Base-by-base conservation (phyloP, 2,329 filamentous ascomycete genomes). In the Xylaria sp. region DNA sequence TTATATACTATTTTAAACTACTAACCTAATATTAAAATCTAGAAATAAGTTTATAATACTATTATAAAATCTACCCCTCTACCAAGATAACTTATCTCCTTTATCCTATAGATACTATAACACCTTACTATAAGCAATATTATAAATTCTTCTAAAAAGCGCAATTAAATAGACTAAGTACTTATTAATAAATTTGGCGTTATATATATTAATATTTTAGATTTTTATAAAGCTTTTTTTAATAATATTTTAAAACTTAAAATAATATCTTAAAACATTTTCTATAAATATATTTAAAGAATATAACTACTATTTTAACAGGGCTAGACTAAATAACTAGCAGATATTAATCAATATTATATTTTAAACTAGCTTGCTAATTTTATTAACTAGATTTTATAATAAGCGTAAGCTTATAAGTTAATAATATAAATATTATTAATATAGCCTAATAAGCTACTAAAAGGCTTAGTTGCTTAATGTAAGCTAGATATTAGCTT, bases 171-270 rank as follows among this genome's bases (percentile, higher is more conserved):
- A 3, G 73, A 79, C 35, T 57, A 42, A 17, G 65, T 77, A 6
- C 70, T 79, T 2, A 78, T 74, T 60, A 62, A 74, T 56, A 75
- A 78, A 58, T 71, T 79, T 56, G 72, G 73, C 40, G 47, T 62
- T 70, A 65, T 79, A 25, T 74, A 78, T 65, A 70, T 77, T 61
- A 74, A 70, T 11, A 61, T 79, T 60, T 74, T 43, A 11, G 17
- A 66, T 19, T 78, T 80, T 62, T 45, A 72, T 60, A 52, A 76
- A 17, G 63, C 67, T 15, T 78, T 69, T 55, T 78, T 79, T 57
- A 67, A 72, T 35, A 38, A 54, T 12, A 63, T 80, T 9, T 56
- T 62, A 47, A 67, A 63, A 33, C 74, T 79, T 9, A 64, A 76
- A 35, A 65, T 66, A 9, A 72, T 68, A 35, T 74, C 77, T 19